Conservation (phyloP, 2,329 filamentous ascomycete species). For the Pseudopithomyces chartarum region DNA sequence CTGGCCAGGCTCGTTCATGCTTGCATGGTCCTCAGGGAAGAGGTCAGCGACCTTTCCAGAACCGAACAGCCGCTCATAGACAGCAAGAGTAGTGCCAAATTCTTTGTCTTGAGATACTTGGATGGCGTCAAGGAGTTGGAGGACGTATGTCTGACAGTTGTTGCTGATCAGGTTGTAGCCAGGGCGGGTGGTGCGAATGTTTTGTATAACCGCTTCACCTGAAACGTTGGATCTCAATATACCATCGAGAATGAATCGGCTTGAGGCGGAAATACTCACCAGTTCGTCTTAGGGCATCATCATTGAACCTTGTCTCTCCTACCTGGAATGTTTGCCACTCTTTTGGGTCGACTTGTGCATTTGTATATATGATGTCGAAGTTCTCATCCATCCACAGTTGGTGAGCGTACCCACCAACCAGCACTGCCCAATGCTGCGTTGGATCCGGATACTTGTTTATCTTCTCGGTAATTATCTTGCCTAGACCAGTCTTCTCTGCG, state of each 20-base stretch:
- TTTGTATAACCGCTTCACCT: constrained; percentile 60
- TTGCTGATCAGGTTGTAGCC: constrained; percentile 65
- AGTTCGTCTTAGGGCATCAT: constrained; percentile 14
- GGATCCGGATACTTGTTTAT: constrained; percentile 62
- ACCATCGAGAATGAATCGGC: not conserved
- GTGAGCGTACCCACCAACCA: constrained; percentile 61
- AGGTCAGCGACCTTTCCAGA: constrained; percentile 58
- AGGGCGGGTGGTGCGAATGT: constrained; percentile 55
- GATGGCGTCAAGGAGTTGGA: constrained; percentile 60
- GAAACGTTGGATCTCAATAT: not conserved
- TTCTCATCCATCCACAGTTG: constrained; percentile 67
- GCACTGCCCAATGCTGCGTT: constrained; percentile 65
- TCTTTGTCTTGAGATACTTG: constrained; percentile 57
- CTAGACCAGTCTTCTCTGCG: constrained; percentile 60
- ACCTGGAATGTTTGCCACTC: constrained; percentile 18
- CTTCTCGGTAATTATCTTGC: constrained; percentile 61
- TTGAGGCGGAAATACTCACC: constrained; percentile 4
- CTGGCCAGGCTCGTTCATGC: constrained; percentile 30
- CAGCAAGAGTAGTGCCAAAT: constrained; percentile 59
- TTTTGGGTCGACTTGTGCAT: constrained; percentile 33
- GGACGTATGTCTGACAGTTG: constrained; percentile 64
- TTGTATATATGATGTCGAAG: constrained; percentile 63
- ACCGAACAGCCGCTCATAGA: constrained; percentile 59
- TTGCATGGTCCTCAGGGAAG: constrained; percentile 49
- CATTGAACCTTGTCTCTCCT: constrained; percentile 17